Evolutionary conservation across 176 grass and related monocot species (phyloP), one percentile per base, ranked within the genome.

Genomic region (Oryza punctata): DNA sequence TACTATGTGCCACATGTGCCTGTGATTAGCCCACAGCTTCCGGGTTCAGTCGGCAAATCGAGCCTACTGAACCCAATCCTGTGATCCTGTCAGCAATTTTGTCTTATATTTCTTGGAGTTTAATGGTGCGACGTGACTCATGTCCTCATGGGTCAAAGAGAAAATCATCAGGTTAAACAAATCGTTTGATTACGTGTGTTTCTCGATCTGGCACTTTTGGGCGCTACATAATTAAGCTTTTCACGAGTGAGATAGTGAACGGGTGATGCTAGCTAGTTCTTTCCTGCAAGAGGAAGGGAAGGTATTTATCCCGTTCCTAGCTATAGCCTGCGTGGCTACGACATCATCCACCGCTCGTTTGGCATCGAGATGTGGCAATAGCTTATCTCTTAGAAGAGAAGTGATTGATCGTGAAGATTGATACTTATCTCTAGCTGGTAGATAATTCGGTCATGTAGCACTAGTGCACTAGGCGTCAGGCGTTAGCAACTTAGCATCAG

Each of bases 251-350:
- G 61, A 27, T 2, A 5, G 7, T 19, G 41, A 84, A 23, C 54
- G 6, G 14, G 28, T 19, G 13, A 63, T 75, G 61, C 40, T 60
- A 21, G 61, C 40, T 60, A 21, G 21, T 54, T 19, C 54, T 23
- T 60, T 19, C 50, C 54, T 73, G 13, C 43, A 9, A 0, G 70
- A 46, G 25, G 10, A 32, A 44, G 8, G 14, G n/a, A 73, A 65
- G 40, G 59, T 23, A 73, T 74, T 18, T 33, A 65, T 73, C 70
- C 81, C 40, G 35, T 35, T n/a, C 28, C n/a, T n/a, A n/a, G n/a
- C n/a, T n/a, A 2, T 67, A 29, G 12, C 63, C 16, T 37, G 28
- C 7, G 30, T 18, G 23, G 57, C 29, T 10, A 21, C 1, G 24
- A 16, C 5, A 63, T 25, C 38, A 38, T 38, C 37, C 37, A 38